Percentiles rank a stretch among this genome's conserved stretches.
Conservation (phyloP, 177 flowering plant genomes). For the Telopea speciosissima region DNA sequence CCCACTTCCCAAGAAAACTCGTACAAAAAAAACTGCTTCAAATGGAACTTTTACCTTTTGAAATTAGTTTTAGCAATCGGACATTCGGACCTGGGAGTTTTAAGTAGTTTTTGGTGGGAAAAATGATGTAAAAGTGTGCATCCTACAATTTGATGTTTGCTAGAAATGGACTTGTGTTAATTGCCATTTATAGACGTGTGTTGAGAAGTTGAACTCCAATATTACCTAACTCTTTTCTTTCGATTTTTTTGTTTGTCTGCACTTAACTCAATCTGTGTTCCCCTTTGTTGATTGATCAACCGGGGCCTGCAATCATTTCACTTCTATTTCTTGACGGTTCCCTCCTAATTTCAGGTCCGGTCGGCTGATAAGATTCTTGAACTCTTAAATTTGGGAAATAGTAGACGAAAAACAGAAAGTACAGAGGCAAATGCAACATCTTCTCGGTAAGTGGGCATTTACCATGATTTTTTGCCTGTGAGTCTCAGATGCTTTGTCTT, state of each 20-base stretch:
- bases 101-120: not conserved
- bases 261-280: not conserved
- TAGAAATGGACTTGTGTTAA: not conserved
- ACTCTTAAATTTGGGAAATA: slow-evolving; percentile 79
- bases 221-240: not conserved
- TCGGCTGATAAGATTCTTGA: slow-evolving; percentile 91
- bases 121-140: too few species aligned
- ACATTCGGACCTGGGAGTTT: not conserved
- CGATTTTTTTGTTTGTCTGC: not conserved
- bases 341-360: slow-evolving; percentile 45
- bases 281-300: not conserved
- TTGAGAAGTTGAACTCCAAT: not conserved
- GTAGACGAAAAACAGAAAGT: slow-evolving; percentile 88
- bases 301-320: not conserved
- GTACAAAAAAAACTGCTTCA: too few species aligned
- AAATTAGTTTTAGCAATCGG: too few species aligned
- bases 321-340: slow-evolving; percentile 4
- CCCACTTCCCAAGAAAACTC: too few species aligned
- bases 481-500: not conserved
- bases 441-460: slow-evolving; percentile 51
- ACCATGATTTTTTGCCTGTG: not conserved
- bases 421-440: slow-evolving; percentile 89
- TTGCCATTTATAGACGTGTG: not conserved
- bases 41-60: too few species aligned
- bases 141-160: not conserved